Percentiles rank a stretch among this genome's conserved stretches.
These are phyloP conservation scores for Agapanthus africanus DNA, from an alignment of 106 monocot genomes.

Conservation along the genomic window DNA sequence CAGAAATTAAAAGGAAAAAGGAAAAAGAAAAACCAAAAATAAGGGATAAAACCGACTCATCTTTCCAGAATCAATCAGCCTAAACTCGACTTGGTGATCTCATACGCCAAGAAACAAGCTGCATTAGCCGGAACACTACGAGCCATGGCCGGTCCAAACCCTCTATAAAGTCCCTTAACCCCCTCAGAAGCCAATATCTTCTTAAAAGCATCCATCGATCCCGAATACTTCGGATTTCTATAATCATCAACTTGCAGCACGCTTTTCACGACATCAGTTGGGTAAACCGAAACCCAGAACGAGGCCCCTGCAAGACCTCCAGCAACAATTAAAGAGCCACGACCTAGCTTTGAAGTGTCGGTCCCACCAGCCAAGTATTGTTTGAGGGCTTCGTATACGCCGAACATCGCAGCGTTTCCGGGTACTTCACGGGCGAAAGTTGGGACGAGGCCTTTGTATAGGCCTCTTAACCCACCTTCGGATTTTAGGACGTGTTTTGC, in stretches of 20 bases:
- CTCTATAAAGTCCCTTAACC: slow-evolving; percentile 83
- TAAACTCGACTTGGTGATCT: slow-evolving; percentile 62
- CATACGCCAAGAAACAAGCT: slow-evolving; percentile 89
- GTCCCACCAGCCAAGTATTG: slow-evolving; percentile 54
- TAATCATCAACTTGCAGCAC: slow-evolving; percentile 84
- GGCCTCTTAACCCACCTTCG: slow-evolving; percentile 67
- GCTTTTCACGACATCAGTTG: slow-evolving; percentile 89
- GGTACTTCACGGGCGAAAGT: slow-evolving; percentile 81
- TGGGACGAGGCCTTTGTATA: slow-evolving; percentile 76
- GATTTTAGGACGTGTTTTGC: slow-evolving; percentile 74
- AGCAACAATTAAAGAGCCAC: slow-evolving; percentile 65
- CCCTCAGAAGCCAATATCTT: slow-evolving; percentile 82
- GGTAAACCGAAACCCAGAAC: slow-evolving; percentile 73
- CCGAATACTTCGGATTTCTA: slow-evolving; percentile 69
- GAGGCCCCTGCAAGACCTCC: slow-evolving; percentile 80
- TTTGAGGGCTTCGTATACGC: slow-evolving; percentile 78
- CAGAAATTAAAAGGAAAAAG: too few relatives aligned
- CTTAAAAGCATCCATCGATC: slow-evolving; percentile 62
- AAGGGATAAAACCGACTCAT: too few relatives aligned
- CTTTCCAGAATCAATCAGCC: slow-evolving; percentile 44
- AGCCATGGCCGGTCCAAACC: slow-evolving; percentile 92
- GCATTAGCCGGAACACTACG: slow-evolving; percentile 90
- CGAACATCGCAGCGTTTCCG: slow-evolving; percentile 89
- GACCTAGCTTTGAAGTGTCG: slow-evolving; percentile 65
- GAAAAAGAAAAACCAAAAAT: too few relatives aligned